Evolutionary conservation across 1,284 basidiomycete species (phyloP).

Genomic region (Schizophyllum commune): DNA sequence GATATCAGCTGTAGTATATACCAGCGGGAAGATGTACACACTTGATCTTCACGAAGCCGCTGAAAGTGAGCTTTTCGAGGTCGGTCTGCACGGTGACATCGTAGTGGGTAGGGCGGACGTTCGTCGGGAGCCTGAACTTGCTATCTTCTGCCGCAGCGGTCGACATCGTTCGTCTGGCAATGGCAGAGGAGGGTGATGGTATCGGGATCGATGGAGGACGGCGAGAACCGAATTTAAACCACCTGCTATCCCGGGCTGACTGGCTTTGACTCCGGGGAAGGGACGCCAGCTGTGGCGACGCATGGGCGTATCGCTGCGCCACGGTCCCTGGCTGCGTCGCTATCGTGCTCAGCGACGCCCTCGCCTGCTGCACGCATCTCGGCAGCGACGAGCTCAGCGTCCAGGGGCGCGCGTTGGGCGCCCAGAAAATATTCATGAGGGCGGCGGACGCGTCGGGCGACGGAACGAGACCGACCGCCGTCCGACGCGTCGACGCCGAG

Average conservation of each 20-base stretch:
- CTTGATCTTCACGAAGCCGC: conserved; percentile 75
- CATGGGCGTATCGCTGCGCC: not conserved
- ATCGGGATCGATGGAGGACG: conserved; percentile 3
- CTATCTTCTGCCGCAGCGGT: conserved; percentile 16
- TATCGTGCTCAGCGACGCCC: not conserved
- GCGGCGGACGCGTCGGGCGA: too few relatives aligned
- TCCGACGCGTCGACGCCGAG: not conserved
- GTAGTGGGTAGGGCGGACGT: conserved; percentile 77
- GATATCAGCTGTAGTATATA: conserved; percentile 4
- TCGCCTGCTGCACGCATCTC: not conserved
- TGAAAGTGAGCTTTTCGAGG: conserved; percentile 66
- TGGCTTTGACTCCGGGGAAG: too few relatives aligned
- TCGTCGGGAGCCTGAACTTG: conserved; percentile 69
- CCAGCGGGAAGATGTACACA: conserved; percentile 22
- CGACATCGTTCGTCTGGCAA: conserved; percentile 1
- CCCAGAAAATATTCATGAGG: not conserved
- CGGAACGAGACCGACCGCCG: not conserved
- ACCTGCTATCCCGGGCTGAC: not conserved
- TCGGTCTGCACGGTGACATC: conserved; percentile 82
- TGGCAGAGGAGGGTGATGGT: conserved; percentile 6
- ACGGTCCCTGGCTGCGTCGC: not conserved
- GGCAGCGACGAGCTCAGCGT: not conserved
- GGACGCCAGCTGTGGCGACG: not conserved
- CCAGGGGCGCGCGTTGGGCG: not conserved
- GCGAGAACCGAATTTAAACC: not conserved